phyloP scores from a whole-genome alignment of 176 grass and related monocot genomes.

The Stipa capillata region DNA sequence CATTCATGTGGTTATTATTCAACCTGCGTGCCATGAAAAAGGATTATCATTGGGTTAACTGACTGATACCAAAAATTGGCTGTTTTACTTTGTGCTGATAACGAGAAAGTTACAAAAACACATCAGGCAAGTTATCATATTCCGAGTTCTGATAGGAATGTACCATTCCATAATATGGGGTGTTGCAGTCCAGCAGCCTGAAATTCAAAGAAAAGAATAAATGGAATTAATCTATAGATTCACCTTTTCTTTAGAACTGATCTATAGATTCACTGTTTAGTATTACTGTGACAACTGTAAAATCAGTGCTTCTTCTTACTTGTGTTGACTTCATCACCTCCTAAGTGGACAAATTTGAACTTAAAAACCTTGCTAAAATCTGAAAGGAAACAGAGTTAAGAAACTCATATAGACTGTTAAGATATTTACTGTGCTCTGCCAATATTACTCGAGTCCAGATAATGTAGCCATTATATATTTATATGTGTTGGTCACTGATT shows the following conservation, averaged over 20 bases:
- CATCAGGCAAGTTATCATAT: slow-evolving; percentile 19
- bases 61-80: neutral
- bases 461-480: neutral
- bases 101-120: neutral
- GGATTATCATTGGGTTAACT: slow-evolving; percentile 14
- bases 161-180: slow-evolving; percentile 67
- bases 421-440: neutral
- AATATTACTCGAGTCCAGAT: neutral
- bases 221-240: neutral
- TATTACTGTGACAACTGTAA: neutral
- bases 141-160: slow-evolving; percentile 23
- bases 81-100: neutral
- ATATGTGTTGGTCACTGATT: neutral
- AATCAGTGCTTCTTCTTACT: slow-evolving; percentile 46
- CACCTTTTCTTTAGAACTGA: too few species aligned
- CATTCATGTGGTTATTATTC: slow-evolving; percentile 60
- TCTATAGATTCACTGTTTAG: slow-evolving; percentile 1
- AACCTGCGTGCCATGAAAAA: slow-evolving; percentile 45
- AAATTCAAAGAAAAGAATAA: slow-evolving; percentile 31
- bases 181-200: slow-evolving; percentile 70
- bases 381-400: slow-evolving; percentile 43
- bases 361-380: slow-evolving; percentile 97
- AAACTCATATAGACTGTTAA: neutral
- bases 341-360: slow-evolving; percentile 89
- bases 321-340: slow-evolving; percentile 89